phyloP scores from a whole-genome alignment of 768 basidiomycete species.

The Lentinula sp. region DNA sequence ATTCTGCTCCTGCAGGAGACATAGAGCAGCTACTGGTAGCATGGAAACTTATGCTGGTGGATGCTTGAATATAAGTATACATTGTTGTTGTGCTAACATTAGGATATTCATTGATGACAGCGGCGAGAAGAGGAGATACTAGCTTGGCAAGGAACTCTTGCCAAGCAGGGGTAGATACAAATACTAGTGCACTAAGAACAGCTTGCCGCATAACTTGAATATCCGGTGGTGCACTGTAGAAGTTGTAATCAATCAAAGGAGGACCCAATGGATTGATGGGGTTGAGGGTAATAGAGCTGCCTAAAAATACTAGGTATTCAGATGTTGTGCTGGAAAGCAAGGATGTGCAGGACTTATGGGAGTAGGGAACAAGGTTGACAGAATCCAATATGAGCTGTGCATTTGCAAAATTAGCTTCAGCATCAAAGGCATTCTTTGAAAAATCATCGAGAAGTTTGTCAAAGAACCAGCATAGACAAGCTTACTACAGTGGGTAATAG shows the following conservation, averaged over 20 bases:
- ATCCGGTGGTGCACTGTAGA: slow-evolving; percentile 15
- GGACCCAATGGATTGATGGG: slow-evolving; percentile 17
- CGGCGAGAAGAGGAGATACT: slow-evolving; percentile 4
- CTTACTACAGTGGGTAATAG: slow-evolving; percentile 12
- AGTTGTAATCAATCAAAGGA: slow-evolving; percentile 21
- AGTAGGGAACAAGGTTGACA: slow-evolving; percentile 7
- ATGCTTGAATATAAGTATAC: slow-evolving; percentile 3
- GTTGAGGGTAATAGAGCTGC: slow-evolving; percentile 21
- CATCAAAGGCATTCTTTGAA: slow-evolving; percentile 3
- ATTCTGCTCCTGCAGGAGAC: slow-evolving; percentile 6
- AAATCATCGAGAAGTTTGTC: neutral
- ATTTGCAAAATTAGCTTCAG: neutral
- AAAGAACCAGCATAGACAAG: neutral
- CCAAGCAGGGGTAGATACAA: slow-evolving; percentile 23
- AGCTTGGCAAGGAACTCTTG: slow-evolving; percentile 17
- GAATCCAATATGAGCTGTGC: neutral
- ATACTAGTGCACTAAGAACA: slow-evolving; percentile 16
- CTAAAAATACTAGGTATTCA: neutral
- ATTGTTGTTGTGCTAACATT: neutral
- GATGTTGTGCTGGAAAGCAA: neutral
- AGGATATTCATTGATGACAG: neutral
- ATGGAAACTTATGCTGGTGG: slow-evolving; percentile 10
- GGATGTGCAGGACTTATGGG: slow-evolving; percentile 1
- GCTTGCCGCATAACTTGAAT: slow-evolving; percentile 20
- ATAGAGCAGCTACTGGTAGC: slow-evolving; percentile 10